Base-by-base conservation (phyloP, 345 rosid genomes). In the Microthlaspi erraticum region DNA sequence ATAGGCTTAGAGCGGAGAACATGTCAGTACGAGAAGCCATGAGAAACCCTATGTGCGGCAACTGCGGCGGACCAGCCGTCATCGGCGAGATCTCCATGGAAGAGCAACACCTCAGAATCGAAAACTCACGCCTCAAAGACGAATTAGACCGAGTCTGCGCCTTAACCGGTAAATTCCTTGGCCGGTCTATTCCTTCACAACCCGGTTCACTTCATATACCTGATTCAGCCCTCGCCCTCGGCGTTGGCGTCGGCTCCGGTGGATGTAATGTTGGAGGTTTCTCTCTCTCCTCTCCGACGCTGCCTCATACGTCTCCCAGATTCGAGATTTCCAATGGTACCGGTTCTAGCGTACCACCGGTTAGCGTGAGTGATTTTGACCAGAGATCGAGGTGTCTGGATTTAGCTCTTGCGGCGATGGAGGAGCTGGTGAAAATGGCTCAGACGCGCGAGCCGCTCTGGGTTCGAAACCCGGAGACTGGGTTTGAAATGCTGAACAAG, bases 31-130 rank as follows among this genome's bases (percentile, higher is more conserved):
- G 97, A 13, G 96, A 92, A 46, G 94, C 96, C 0, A 87, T 95
- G 98, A 80, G 93, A 62, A 92, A 83, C 73, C 97, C 97, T 42
- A 87, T 87, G 49, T 95, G 99, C 68, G 79, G 80, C 43, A 90
- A 84, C 82, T 95, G 99, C 37, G 97, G 99, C 2, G 92, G 92
- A 73, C 92, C 97, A 6, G 94, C 97, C 1, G 80, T 92, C 1
- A 80, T 86, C 5, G 96, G 90, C 1, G 96, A 95, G 16, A 78
- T 90, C 13, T 90, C 99, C 10, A 73, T 90, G 1, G 97, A 95
- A 68, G 98, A 95, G 59, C 98, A 95, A 71, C 97, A 95, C 43
- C 83, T 92, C 1, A 65, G 97, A 69, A 82, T 92, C 14, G 99
- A 94, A 68, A 94, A 92, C 78, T 84, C 93, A 0, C 83, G 98